Conservation (phyloP, 2,329 filamentous ascomycete genomes). For the Bimuria novae-zelandiae region DNA sequence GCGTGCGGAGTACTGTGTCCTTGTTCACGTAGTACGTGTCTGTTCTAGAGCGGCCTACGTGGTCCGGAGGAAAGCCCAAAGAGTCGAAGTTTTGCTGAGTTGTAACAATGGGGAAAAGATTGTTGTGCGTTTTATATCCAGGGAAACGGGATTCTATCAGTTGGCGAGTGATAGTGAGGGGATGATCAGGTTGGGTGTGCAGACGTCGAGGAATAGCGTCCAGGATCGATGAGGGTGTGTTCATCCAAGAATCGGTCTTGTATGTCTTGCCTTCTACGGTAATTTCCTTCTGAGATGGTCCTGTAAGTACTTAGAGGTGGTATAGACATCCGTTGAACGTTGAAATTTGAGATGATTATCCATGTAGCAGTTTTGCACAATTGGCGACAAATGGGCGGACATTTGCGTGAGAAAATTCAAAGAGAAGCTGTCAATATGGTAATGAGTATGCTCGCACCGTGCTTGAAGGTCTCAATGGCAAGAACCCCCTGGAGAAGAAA, state of each 20-base stretch:
- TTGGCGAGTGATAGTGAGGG: slow-evolving; percentile 84
- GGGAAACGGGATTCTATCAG: slow-evolving; percentile 92
- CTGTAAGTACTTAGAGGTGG: slow-evolving; percentile 22
- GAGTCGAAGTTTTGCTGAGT: slow-evolving; percentile 94
- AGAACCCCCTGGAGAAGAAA: background rate
- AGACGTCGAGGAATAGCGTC: slow-evolving; percentile 74
- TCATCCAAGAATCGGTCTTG: slow-evolving; percentile 79
- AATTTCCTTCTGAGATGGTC: slow-evolving; percentile 45
- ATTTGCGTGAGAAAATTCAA: too few relatives aligned
- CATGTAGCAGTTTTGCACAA: too few relatives aligned
- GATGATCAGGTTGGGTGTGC: slow-evolving; percentile 91
- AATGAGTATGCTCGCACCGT: too few relatives aligned
- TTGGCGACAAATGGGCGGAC: too few relatives aligned
- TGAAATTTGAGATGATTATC: background rate
- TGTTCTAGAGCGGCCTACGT: slow-evolving; percentile 82
- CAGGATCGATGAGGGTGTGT: slow-evolving; percentile 76
- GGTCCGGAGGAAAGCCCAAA: slow-evolving; percentile 85
- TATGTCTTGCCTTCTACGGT: slow-evolving; percentile 68
- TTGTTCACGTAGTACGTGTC: slow-evolving; percentile 97
- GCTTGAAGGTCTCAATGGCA: too few relatives aligned
- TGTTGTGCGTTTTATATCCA: slow-evolving; percentile 75
- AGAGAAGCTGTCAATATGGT: too few relatives aligned
- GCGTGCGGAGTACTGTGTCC: slow-evolving; percentile 82
- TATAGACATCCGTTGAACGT: background rate
- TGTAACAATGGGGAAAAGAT: slow-evolving; percentile 78